phyloP scores from a whole-genome alignment of 805 yeast species.

The Ogataea nitratoaversa region DNA sequence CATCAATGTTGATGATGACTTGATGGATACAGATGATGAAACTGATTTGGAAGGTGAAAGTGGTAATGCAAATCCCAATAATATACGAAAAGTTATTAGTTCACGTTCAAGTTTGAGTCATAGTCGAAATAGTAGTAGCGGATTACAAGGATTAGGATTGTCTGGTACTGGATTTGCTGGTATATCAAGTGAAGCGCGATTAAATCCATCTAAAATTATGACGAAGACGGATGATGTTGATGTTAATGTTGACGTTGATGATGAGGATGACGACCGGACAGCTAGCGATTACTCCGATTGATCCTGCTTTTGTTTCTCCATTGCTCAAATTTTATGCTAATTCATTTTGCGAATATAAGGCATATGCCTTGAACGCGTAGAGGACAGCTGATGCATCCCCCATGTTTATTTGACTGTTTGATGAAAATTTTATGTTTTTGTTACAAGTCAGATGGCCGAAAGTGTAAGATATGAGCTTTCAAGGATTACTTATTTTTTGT shows the following conservation, averaged over 20 bases:
- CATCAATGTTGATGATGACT: neutral
- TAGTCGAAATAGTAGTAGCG: constrained; percentile 2
- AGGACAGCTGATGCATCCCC: too few relatives aligned
- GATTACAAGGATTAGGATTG: constrained; percentile 16
- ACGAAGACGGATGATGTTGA: constrained; percentile 4
- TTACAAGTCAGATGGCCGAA: too few relatives aligned
- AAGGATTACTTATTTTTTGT: too few relatives aligned
- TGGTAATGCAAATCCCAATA: neutral
- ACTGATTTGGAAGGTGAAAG: constrained; percentile 1
- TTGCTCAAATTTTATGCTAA: too few relatives aligned
- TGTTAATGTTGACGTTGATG: constrained; percentile 19
- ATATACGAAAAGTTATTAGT: too few relatives aligned
- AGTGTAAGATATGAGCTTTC: too few relatives aligned
- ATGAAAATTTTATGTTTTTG: too few relatives aligned
- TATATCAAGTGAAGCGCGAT: neutral
- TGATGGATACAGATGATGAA: constrained; percentile 3
- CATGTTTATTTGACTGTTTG: too few relatives aligned
- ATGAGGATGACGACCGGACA: constrained; percentile 25
- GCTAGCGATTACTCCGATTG: constrained; percentile 24
- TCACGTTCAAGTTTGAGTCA: constrained; percentile 2
- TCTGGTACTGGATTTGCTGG: neutral
- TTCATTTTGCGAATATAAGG: too few relatives aligned
- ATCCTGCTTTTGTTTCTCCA: too few relatives aligned
- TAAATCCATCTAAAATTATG: too few relatives aligned
- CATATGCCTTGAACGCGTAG: too few relatives aligned